A percentile compares a stretch with the other conserved stretches of the same genome.
phyloP scores from a whole-genome alignment of 2,329 filamentous ascomycete genomes.

The Aspergillus sclerotialis region DNA sequence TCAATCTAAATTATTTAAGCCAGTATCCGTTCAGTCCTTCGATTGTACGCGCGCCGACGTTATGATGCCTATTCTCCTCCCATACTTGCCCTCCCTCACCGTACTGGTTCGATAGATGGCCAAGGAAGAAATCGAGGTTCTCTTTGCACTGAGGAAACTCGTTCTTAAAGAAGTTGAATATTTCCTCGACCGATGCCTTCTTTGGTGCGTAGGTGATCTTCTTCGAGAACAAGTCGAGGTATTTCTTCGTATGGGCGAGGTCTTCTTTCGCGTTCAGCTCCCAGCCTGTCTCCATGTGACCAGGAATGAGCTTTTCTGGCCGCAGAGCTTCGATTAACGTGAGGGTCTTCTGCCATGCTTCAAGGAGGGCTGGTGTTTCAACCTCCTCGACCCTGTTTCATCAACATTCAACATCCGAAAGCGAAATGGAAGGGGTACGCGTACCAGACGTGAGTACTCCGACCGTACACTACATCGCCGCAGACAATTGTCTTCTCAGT shows the following conservation, averaged over 20 bases:
- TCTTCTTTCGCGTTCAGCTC: conserved; percentile 18
- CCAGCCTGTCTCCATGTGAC: conserved; percentile 22
- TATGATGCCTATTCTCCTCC: conserved; percentile 27
- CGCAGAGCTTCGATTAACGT: conserved; percentile 20
- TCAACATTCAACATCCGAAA: not conserved
- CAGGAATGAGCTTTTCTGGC: conserved; percentile 21
- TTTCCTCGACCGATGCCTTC: conserved; percentile 19
- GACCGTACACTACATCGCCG: conserved; percentile 23
- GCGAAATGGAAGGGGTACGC: not conserved
- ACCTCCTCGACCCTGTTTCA: conserved; percentile 22
- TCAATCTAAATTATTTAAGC: too few relatives aligned
- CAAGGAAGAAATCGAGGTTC: conserved; percentile 29
- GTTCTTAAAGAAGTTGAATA: conserved; percentile 21
- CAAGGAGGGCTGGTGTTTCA: conserved; percentile 18
- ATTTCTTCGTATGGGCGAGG: conserved; percentile 21
- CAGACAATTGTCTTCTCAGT: conserved; percentile 18
- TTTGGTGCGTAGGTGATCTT: conserved; percentile 20
- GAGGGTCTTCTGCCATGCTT: conserved; percentile 19
- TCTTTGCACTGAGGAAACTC: conserved; percentile 22
- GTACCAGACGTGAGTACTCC: conserved; percentile 26
- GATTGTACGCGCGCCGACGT: conserved; percentile 8
- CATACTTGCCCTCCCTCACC: conserved; percentile 23
- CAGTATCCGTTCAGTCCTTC: conserved; percentile 11
- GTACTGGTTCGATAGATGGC: conserved; percentile 25
- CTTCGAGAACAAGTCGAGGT: conserved; percentile 20